Conservation (phyloP, 352 stramenopile species). For the Pythium plurisporium region DNA sequence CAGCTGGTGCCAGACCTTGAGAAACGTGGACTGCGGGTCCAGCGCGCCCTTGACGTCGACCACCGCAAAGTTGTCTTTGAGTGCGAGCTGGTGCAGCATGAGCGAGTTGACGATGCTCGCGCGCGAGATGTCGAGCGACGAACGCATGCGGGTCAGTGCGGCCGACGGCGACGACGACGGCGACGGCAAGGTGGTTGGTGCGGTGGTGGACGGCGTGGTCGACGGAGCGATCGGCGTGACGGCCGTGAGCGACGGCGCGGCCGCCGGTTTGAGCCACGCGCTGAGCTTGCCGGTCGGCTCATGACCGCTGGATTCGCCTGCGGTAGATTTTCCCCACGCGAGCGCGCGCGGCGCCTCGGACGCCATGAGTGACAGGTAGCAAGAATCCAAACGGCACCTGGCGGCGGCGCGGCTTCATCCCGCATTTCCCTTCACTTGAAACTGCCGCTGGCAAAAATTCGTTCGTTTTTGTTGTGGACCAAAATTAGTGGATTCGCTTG, state of each 20-base stretch:
- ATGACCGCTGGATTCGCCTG: not conserved
- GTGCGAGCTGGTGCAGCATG: slow-evolving; percentile 4
- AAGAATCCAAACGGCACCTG: no score
- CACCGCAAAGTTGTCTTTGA: slow-evolving; percentile 5
- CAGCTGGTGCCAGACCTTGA: slow-evolving; percentile 52
- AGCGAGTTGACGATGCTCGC: slow-evolving; percentile 6
- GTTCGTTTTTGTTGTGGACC: no score
- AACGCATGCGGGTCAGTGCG: slow-evolving; percentile 12
- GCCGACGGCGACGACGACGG: not conserved
- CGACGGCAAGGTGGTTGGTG: not conserved
- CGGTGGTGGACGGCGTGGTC: not conserved
- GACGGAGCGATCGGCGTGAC: not conserved
- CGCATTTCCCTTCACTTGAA: no score
- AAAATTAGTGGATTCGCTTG: no score
- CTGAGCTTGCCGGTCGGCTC: no score
- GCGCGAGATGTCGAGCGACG: slow-evolving; percentile 18
- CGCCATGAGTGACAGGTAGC: no score
- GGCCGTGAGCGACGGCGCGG: not conserved
- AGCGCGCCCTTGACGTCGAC: slow-evolving; percentile 24
- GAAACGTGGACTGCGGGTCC: slow-evolving; percentile 34
- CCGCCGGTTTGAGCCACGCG: no score
- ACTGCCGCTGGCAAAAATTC: no score
- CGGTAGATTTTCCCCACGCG: not conserved
- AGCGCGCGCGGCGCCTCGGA: slow-evolving; percentile 1
- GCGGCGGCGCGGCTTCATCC: no score